These are phyloP conservation scores for Leishmania major DNA, from an alignment of 208 protist genomes.

Conservation along the genomic window DNA sequence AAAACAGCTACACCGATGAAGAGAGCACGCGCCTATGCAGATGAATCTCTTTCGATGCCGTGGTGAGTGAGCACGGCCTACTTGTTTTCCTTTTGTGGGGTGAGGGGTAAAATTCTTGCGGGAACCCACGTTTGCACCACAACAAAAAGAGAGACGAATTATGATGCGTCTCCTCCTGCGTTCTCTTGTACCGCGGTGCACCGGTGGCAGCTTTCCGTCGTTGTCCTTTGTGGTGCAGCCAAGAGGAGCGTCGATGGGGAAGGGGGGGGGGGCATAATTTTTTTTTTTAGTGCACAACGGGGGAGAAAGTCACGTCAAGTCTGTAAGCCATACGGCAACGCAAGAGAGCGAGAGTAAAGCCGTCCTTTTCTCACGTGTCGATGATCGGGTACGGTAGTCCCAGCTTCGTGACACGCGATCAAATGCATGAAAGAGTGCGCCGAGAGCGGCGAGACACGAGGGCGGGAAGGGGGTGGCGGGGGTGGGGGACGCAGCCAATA, in stretches of 20 bases:
- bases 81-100: not conserved
- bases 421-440: not conserved
- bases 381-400: not conserved
- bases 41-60: not conserved
- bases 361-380: not conserved
- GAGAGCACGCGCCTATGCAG: not conserved
- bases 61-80: not conserved
- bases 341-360: not conserved
- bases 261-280: not conserved
- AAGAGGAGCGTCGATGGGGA: not conserved
- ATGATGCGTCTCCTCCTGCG: not conserved
- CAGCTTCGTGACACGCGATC: not conserved
- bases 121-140: not conserved
- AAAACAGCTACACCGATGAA: not conserved
- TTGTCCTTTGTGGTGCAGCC: not conserved
- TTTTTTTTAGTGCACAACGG: not conserved
- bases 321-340: not conserved
- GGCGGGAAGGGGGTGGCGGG: not conserved
- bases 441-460: not conserved
- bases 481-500: not conserved
- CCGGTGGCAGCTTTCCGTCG: not conserved
- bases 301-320: no score
- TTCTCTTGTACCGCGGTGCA: not conserved
- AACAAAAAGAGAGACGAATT: not conserved
- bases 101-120: not conserved